Percentiles rank a stretch among this genome's conserved stretches.
These are phyloP conservation scores for Diaporthe velutina DNA, from an alignment of 2,329 filamentous ascomycete genomes.

Conservation along the genomic window DNA sequence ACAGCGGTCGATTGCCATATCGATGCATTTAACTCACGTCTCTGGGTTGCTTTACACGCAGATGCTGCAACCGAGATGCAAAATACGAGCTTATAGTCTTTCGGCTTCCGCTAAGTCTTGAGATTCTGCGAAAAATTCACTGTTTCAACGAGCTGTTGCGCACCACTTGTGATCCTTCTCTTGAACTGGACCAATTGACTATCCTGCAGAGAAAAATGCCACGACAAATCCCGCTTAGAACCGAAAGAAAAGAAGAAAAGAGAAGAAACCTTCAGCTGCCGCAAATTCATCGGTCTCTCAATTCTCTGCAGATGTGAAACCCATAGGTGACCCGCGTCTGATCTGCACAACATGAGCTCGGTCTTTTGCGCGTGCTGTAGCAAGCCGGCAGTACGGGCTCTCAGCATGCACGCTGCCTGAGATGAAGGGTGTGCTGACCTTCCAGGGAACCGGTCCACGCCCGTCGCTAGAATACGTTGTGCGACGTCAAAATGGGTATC, in stretches of 20 bases:
- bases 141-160: too few species aligned
- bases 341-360: not conserved
- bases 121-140: not conserved
- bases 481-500: not conserved
- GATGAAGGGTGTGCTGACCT: not conserved
- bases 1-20: not conserved
- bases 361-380: too few species aligned
- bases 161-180: not conserved
- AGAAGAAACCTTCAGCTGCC: too few species aligned
- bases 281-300: not conserved
- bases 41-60: too few species aligned
- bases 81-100: too few species aligned
- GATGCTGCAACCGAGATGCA: not conserved
- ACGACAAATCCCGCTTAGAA: too few species aligned
- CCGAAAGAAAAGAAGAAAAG: too few species aligned
- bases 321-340: not conserved
- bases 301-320: not conserved
- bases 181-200: too few species aligned
- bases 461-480: not conserved
- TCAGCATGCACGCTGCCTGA: not conserved
- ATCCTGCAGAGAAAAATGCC: too few species aligned
- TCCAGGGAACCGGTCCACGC: not conserved
- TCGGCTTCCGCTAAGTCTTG: not conserved
- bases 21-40: not conserved
- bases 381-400: not conserved